These are phyloP conservation scores for Dendrostoma leiphaemia DNA, from an alignment of 2,329 filamentous ascomycete species.

Conservation along the genomic window DNA sequence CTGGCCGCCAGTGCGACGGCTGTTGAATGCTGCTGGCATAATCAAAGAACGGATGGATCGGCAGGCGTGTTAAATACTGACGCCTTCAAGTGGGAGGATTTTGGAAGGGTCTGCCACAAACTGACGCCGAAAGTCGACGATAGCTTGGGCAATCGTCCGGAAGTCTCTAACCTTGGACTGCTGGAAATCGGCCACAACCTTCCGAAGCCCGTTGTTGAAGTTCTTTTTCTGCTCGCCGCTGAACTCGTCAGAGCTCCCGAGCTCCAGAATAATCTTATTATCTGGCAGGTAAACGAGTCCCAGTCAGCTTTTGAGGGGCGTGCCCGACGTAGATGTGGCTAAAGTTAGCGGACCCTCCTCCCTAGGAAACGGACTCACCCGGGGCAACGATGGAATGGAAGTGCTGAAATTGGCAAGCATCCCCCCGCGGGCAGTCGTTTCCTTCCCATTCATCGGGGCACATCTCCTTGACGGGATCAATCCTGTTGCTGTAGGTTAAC, in stretches of 20 bases:
- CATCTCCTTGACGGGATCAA: slow-evolving; percentile 70
- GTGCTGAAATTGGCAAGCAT: slow-evolving; percentile 74
- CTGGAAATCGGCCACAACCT: slow-evolving; percentile 59
- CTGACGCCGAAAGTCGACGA: slow-evolving; percentile 63
- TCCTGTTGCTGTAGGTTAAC: slow-evolving; percentile 89
- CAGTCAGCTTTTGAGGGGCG: slow-evolving; percentile 49
- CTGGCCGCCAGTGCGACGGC: slow-evolving; percentile 1
- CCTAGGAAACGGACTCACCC: slow-evolving; percentile 59
- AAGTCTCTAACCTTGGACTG: slow-evolving; percentile 63
- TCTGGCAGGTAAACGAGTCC: slow-evolving; percentile 49
- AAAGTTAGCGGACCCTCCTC: slow-evolving; percentile 20
- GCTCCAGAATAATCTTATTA: slow-evolving; percentile 69
- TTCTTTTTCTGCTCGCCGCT: slow-evolving; percentile 57
- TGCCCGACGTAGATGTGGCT: slow-evolving; percentile 22
- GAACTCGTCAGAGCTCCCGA: slow-evolving; percentile 66
- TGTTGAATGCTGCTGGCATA: neutral
- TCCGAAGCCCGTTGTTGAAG: slow-evolving; percentile 62
- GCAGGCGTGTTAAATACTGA: slow-evolving; percentile 26
- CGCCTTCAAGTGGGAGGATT: slow-evolving; percentile 56
- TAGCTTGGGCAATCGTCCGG: slow-evolving; percentile 62
- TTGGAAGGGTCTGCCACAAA: slow-evolving; percentile 65
- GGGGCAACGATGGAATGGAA: slow-evolving; percentile 69
- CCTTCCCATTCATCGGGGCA: slow-evolving; percentile 75
- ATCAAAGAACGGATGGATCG: neutral
- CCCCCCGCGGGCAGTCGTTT: slow-evolving; percentile 68